Conservation (phyloP, 345 rosid genomes). For the Hirschfeldia incana region DNA sequence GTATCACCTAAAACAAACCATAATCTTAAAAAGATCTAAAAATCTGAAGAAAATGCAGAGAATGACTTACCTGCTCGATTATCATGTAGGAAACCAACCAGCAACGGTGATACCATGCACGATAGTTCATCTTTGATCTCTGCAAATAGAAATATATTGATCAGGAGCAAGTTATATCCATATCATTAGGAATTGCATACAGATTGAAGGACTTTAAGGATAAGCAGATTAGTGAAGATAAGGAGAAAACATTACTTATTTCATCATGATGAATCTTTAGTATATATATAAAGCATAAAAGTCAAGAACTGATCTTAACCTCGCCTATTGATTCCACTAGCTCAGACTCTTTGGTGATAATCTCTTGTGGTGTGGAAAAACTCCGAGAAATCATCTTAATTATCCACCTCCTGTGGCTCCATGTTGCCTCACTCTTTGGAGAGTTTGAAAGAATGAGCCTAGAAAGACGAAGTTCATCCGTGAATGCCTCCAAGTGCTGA, state of each 20-base stretch:
- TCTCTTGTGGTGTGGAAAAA: constrained; percentile 47
- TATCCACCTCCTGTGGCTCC: constrained; percentile 98
- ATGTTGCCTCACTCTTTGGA: constrained; percentile 91
- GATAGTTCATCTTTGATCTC: constrained; percentile 96
- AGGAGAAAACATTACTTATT: constrained; percentile 9
- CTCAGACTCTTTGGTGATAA: constrained; percentile 76
- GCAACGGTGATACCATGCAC: constrained; percentile 98
- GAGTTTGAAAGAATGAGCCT: constrained; percentile 75
- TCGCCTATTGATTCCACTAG: constrained; percentile 82
- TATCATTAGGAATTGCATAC: background rate
- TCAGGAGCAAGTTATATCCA: constrained; percentile 1
- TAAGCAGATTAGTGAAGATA: background rate
- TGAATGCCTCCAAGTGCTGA: constrained; percentile 39
- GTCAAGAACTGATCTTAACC: constrained; percentile 64
- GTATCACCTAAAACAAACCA: constrained; percentile 54
- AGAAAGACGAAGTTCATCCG: constrained; percentile 72
- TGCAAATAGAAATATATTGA: constrained; percentile 22
- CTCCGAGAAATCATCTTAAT: constrained; percentile 66
- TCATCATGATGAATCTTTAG: constrained; percentile 47
- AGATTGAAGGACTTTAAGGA: constrained; percentile 16
- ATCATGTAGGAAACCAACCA: constrained; percentile 89
- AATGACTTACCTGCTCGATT: constrained; percentile 58
- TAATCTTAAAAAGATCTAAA: constrained; percentile 1
- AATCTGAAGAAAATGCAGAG: constrained; percentile 4
- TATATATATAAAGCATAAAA: constrained; percentile 45